These are phyloP conservation scores for Rhexocercosporidium sp. DNA, from an alignment of 2,329 filamentous ascomycete genomes.

Conservation along the genomic window DNA sequence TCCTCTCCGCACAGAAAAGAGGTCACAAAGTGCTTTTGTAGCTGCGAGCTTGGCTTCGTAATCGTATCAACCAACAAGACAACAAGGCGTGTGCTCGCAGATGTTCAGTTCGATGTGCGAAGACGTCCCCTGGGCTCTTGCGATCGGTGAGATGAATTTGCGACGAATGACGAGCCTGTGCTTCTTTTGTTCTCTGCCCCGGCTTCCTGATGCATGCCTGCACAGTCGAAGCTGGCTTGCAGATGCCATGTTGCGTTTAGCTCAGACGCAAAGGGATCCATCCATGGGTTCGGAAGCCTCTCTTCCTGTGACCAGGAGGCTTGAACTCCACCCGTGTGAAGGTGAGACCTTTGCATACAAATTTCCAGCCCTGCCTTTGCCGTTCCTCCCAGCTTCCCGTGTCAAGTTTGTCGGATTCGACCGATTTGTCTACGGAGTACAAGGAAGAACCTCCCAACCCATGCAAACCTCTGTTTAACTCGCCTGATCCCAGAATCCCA, in stretches of 20 bases:
- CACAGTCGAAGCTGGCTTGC: not conserved
- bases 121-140: not conserved
- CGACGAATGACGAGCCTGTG: slow-evolving; percentile 1
- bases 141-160: not conserved
- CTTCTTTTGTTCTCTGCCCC: slow-evolving; percentile 16
- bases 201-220: slow-evolving; percentile 15
- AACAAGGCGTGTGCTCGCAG: not conserved
- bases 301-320: not conserved
- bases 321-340: slow-evolving; percentile 24
- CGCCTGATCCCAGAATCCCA: slow-evolving; percentile 33
- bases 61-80: not conserved
- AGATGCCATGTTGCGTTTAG: not conserved
- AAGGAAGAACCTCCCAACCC: not conserved
- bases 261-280: not conserved
- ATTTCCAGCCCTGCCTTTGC: slow-evolving; percentile 31
- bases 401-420: slow-evolving; percentile 15
- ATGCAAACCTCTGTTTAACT: slow-evolving; percentile 28
- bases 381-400: slow-evolving; percentile 23
- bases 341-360: slow-evolving; percentile 22
- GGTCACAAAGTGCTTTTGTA: not conserved
- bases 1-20: not conserved
- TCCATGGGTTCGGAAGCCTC: not conserved
- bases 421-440: not conserved
- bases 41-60: not conserved
- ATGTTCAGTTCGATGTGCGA: too few relatives aligned